Conservation (phyloP, 2,329 filamentous ascomycete genomes). For the Neofusicoccum cordaticola region DNA sequence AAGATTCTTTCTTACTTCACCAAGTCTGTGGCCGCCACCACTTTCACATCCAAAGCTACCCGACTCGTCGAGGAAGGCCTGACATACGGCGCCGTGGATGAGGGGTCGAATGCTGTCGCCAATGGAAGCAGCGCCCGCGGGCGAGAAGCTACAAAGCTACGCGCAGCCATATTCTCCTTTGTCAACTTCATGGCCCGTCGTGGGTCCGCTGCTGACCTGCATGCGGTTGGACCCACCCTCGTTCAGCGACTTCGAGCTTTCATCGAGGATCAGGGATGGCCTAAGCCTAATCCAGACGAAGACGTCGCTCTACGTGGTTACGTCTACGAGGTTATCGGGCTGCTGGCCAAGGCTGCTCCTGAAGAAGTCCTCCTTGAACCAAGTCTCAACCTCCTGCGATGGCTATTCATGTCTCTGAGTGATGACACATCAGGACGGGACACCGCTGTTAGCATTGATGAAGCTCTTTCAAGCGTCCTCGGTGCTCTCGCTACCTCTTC, state of each 20-base stretch:
- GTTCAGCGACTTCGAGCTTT: constrained; percentile 69
- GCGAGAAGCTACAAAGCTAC: constrained; percentile 74
- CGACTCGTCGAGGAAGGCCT: constrained; percentile 61
- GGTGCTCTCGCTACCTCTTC: constrained; percentile 46
- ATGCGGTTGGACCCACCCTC: constrained; percentile 64
- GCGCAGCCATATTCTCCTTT: constrained; percentile 79
- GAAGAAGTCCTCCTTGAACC: constrained; percentile 53
- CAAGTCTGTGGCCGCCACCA: constrained; percentile 72
- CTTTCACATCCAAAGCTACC: constrained; percentile 65
- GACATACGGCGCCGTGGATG: constrained; percentile 15
- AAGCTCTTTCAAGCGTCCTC: constrained; percentile 77
- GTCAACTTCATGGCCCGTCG: constrained; percentile 82
- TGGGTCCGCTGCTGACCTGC: constrained; percentile 60
- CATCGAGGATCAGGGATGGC: constrained; percentile 81
- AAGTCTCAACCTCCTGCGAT: constrained; percentile 60
- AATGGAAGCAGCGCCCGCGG: constrained; percentile 47
- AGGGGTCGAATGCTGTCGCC: constrained; percentile 32
- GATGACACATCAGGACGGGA: constrained; percentile 72
- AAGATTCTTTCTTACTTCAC: constrained; percentile 73
- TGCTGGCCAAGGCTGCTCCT: constrained; percentile 67
- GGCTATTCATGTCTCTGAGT: constrained; percentile 80
- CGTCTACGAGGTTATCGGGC: constrained; percentile 87
- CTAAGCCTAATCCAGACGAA: constrained; percentile 55
- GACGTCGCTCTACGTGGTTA: constrained; percentile 68
- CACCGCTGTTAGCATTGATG: constrained; percentile 83